phyloP scores from a whole-genome alignment of 73 alveolate species.

The Tetrahymena thermophila region DNA sequence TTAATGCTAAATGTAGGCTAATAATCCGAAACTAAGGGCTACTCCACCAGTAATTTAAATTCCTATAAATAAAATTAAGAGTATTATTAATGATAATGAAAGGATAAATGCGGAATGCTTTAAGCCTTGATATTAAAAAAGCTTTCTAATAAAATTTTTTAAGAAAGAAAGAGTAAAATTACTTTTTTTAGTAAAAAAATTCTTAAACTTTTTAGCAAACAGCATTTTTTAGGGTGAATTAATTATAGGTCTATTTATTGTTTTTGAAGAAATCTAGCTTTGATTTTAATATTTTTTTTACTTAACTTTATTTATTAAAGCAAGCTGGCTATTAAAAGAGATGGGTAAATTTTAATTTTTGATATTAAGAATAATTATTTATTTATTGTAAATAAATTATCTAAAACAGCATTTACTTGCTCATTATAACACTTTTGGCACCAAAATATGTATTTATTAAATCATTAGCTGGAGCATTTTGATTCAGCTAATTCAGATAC shows the following conservation, averaged over 20 bases:
- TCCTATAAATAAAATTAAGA: background rate
- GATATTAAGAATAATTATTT: background rate
- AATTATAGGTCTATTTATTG: background rate
- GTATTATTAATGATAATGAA: background rate
- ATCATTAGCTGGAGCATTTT: background rate
- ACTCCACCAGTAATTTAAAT: background rate
- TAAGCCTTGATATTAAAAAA: background rate
- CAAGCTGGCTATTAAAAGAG: background rate
- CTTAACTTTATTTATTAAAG: background rate
- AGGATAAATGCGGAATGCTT: background rate
- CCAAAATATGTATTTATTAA: background rate
- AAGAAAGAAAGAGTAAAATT: background rate
- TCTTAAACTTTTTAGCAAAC: background rate
- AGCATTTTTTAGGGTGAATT: background rate
- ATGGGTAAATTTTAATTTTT: too few species aligned
- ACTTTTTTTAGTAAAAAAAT: background rate
- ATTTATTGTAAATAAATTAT: too few species aligned
- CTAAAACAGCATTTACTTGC: background rate
- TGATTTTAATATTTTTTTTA: too few species aligned
- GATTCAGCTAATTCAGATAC: background rate
- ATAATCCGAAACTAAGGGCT: background rate
- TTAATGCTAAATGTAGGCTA: background rate
- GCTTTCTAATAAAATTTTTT: background rate
- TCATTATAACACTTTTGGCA: background rate
- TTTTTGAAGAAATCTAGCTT: background rate